Conservation (phyloP, 225 moss, liverwort and hornwort genomes). For the Pseudoscleropodium purum region DNA sequence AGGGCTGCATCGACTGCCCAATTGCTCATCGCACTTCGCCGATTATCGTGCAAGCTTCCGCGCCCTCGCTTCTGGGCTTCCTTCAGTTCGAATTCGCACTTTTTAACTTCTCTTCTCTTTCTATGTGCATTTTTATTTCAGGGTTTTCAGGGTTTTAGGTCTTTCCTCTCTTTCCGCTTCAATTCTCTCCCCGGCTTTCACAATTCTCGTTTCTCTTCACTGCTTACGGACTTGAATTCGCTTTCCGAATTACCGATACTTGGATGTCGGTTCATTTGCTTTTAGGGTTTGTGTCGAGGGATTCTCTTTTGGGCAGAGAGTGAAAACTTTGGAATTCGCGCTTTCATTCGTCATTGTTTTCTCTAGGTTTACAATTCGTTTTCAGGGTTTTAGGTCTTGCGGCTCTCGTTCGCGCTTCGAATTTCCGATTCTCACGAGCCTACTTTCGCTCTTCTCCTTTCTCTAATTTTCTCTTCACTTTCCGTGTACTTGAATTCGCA, state of each 20-base stretch:
- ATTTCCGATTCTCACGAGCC: neutral
- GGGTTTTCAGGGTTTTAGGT: neutral
- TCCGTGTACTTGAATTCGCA: neutral
- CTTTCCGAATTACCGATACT: neutral
- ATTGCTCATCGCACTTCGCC: neutral
- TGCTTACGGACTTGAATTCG: neutral
- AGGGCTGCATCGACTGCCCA: neutral
- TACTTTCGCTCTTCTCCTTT: neutral
- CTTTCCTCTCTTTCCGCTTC: neutral
- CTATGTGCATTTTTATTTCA: neutral
- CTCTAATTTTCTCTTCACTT: neutral
- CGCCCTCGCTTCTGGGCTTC: neutral
- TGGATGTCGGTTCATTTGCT: neutral
- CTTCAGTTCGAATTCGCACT: neutral
- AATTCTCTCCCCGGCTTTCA: neutral
- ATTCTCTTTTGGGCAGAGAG: neutral
- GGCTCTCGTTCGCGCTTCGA: neutral
- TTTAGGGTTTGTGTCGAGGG: conserved; percentile 7
- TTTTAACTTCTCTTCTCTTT: neutral
- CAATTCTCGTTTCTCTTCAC: neutral
- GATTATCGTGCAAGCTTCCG: neutral
- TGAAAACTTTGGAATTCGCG: neutral
- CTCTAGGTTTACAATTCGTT: neutral
- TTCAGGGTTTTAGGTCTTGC: neutral
- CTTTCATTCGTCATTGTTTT: neutral